phyloP scores from a whole-genome alignment of 495 filamentous ascomycete species.

The Aspergillus mulundensis region DNA sequence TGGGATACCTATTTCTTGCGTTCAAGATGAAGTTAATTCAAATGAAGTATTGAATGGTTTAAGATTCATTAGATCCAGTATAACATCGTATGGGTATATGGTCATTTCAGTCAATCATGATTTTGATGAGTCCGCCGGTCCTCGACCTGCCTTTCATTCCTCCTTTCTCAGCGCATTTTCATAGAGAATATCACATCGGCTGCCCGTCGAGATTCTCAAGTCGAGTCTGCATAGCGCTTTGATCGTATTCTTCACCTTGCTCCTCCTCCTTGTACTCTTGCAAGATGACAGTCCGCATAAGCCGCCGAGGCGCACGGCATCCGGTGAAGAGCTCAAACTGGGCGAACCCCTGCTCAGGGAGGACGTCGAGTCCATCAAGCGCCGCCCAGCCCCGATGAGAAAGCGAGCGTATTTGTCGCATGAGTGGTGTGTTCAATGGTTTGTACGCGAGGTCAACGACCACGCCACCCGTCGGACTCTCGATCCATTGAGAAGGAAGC shows the following conservation, averaged over 20 bases:
- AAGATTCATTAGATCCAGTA: neutral
- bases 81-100: neutral
- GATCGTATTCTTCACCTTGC: slow-evolving; percentile 33
- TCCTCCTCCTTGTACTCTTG: slow-evolving; percentile 40
- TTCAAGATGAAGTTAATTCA: no score
- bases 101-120: slow-evolving; percentile 2
- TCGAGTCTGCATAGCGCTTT: slow-evolving; percentile 28
- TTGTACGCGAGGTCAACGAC: slow-evolving; percentile 74
- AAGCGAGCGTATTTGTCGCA: slow-evolving; percentile 56
- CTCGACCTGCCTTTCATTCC: neutral
- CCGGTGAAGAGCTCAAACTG: slow-evolving; percentile 81
- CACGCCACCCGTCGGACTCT: slow-evolving; percentile 73
- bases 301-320: slow-evolving; percentile 62
- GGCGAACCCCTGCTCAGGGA: slow-evolving; percentile 75
- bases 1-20: no score
- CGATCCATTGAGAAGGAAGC: slow-evolving; percentile 66
- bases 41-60: no score
- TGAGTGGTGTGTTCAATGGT: slow-evolving; percentile 65
- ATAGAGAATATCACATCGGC: slow-evolving; percentile 23
- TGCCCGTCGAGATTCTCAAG: slow-evolving; percentile 38
- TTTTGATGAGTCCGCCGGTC: neutral
- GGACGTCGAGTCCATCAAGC: slow-evolving; percentile 70
- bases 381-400: slow-evolving; percentile 65
- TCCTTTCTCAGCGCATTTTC: no score
- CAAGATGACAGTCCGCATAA: slow-evolving; percentile 55